Evolutionary conservation across 208 protist genomes (phyloP), one percentile per base, ranked within the genome.

Genomic region (Trypanosoma cruzi): DNA sequence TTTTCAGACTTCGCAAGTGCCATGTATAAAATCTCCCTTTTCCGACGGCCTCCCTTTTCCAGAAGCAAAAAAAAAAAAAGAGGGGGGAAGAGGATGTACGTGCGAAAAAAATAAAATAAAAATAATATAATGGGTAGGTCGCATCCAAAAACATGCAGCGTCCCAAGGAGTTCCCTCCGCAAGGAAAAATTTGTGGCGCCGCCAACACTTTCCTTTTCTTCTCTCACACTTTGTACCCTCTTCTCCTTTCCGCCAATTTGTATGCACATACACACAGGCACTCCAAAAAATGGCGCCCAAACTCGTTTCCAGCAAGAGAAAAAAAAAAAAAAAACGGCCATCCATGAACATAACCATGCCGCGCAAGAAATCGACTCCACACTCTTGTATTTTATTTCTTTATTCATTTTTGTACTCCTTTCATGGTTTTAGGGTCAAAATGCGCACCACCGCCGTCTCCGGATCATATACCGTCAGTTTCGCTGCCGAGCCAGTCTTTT

Each of bases 391-490:
- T 40, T 4, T 10, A 40, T 40, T 40, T 40, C 36, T 40, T 40
- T 40, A 13, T 40, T 10, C 36, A 13, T 40, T 40, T 40, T 40
- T 40, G 2, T 49, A 31, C 28, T 56, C 13, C 16, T 28, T 8
- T 66, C 49, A 46, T 4, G 2, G 31, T 52, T 58, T 49, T 44
- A 86, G 48, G 4, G 77, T 73, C 2, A 91, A 40, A 28, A 88
- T 55, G 14, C 82, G 77, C 13, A 86, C 64, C 10, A 71, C 61
- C 16, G 77, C 82, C 13, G 64, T 44, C 34, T 76, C 62, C 20
- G 82, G 82, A 65, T 88, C 76, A 58, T 84, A 92, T 10, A 81
- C 67, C 8, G 86, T 87, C 59, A 92, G 60, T 60, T 76, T 82
- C 52, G 82, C 68, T 22, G 22, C 31, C 16, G 52, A 3, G 22